Evolutionary conservation across 2,329 filamentous ascomycete species (phyloP).

Genomic region (Kalmusia sp.): DNA sequence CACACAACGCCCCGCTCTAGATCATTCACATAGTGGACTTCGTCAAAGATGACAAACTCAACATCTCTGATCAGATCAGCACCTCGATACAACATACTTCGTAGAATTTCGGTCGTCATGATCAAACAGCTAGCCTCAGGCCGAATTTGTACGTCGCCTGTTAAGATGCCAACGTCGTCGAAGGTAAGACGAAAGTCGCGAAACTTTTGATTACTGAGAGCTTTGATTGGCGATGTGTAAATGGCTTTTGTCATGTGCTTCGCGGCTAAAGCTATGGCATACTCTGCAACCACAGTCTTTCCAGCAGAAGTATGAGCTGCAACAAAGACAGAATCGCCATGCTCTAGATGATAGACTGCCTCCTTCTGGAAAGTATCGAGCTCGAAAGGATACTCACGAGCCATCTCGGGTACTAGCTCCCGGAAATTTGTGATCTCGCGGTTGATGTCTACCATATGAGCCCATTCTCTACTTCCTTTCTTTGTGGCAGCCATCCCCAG

Average conservation of each 20-base stretch:
- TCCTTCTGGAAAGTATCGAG: constrained; percentile 98
- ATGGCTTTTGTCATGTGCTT: constrained; percentile 99
- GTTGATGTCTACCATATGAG: constrained; percentile 97
- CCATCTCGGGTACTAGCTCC: constrained; percentile 95
- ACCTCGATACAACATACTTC: constrained; percentile 97
- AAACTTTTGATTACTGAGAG: constrained; percentile 98
- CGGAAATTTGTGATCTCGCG: constrained; percentile 92
- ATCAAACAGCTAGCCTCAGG: constrained; percentile 97
- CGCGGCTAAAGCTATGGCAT: constrained; percentile 93
- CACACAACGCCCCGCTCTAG: constrained; percentile 94
- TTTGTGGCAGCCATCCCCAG: constrained; percentile 75
- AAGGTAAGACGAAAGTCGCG: constrained; percentile 90
- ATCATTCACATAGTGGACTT: constrained; percentile 99
- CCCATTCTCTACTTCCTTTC: constrained; percentile 87
- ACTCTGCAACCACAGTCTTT: constrained; percentile 98
- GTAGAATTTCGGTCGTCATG: constrained; percentile 98
- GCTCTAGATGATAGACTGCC: constrained; percentile 95
- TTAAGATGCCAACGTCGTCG: constrained; percentile 95
- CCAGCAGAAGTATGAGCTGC: constrained; percentile 97
- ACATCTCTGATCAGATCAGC: constrained; percentile 96
- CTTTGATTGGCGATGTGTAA: constrained; percentile 98
- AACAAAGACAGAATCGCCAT: constrained; percentile 96
- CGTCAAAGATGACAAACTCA: constrained; percentile 98
- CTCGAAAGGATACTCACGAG: constrained; percentile 94
- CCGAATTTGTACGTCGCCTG: constrained; percentile 96